Conservation (phyloP, 352 stramenopile species). For the Thraustotheca clavata region DNA sequence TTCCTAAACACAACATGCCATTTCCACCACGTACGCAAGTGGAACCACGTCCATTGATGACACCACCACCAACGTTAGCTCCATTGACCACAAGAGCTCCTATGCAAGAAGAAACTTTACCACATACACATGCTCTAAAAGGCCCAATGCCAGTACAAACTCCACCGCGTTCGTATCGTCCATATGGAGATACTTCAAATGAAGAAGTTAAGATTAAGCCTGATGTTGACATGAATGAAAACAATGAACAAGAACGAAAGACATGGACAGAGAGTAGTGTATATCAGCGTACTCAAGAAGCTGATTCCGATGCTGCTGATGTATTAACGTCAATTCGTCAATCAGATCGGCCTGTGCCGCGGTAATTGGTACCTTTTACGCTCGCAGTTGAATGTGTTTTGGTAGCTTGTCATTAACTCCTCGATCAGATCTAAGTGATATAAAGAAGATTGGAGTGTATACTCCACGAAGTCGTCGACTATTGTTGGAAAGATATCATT, state of each 20-base stretch:
- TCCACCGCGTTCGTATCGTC: not conserved
- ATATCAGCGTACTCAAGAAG: not conserved
- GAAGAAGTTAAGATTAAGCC: conserved; percentile 13
- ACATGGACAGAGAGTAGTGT: not conserved
- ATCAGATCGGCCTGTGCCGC: conserved; percentile 1
- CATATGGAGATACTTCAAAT: not conserved
- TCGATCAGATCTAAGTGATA: not conserved
- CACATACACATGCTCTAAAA: not conserved
- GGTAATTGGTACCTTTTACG: conserved; percentile 3
- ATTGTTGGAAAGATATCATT: conserved; percentile 16
- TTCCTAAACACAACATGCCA: not conserved
- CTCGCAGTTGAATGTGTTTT: not conserved
- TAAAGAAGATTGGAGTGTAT: conserved; percentile 13
- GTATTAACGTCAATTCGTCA: conserved; percentile 12
- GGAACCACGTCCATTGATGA: no score
- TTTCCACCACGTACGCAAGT: no score
- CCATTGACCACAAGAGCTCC: not conserved
- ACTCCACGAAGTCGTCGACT: conserved; percentile 19
- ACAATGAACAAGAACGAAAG: conserved; percentile 4
- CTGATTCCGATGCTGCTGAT: conserved; percentile 1
- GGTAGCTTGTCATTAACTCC: not conserved
- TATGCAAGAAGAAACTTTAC: not conserved
- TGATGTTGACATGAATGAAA: not conserved
- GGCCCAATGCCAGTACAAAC: not conserved
- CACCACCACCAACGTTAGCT: not conserved